These are phyloP conservation scores for Sechiopsis laciniata DNA, from an alignment of 306 rosid species.

Conservation along the genomic window DNA sequence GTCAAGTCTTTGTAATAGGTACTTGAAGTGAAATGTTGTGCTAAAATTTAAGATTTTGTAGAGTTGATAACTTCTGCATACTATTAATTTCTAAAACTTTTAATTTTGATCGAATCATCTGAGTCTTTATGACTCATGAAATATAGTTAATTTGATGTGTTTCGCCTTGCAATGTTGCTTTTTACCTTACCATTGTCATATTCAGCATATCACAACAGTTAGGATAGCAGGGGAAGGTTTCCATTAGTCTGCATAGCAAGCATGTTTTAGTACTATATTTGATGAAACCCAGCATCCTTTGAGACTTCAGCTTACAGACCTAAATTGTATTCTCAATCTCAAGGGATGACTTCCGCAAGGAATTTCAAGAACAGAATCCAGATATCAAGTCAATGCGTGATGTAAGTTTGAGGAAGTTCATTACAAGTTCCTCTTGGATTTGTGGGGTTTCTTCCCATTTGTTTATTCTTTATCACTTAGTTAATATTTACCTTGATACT, in stretches of 20 bases:
- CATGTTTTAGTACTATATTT: slow-evolving; percentile 17
- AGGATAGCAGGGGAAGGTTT: not conserved
- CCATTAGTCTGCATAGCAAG: not conserved
- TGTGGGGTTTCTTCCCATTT: slow-evolving; percentile 11
- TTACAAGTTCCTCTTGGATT: not conserved
- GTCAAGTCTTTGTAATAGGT: not conserved
- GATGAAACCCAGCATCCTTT: slow-evolving; percentile 4
- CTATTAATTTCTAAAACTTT: not conserved
- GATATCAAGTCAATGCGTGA: slow-evolving; percentile 80
- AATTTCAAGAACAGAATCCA: slow-evolving; percentile 75
- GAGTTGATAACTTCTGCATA: not conserved
- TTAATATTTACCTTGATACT: slow-evolving; percentile 14
- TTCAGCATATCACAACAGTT: slow-evolving; percentile 16
- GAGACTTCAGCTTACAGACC: slow-evolving; percentile 20
- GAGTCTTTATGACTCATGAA: not conserved
- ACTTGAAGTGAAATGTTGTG: not conserved
- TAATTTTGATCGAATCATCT: not conserved
- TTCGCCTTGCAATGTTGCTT: not conserved
- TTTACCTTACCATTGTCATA: not conserved
- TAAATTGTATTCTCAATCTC: slow-evolving; percentile 30
- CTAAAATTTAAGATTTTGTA: not conserved
- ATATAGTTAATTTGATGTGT: not conserved
- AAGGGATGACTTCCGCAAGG: slow-evolving; percentile 94
- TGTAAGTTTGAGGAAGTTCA: slow-evolving; percentile 34
- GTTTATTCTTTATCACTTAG: not conserved